phyloP scores from a whole-genome alignment of 2,329 filamentous ascomycete species.

The Eutypella sp. region DNA sequence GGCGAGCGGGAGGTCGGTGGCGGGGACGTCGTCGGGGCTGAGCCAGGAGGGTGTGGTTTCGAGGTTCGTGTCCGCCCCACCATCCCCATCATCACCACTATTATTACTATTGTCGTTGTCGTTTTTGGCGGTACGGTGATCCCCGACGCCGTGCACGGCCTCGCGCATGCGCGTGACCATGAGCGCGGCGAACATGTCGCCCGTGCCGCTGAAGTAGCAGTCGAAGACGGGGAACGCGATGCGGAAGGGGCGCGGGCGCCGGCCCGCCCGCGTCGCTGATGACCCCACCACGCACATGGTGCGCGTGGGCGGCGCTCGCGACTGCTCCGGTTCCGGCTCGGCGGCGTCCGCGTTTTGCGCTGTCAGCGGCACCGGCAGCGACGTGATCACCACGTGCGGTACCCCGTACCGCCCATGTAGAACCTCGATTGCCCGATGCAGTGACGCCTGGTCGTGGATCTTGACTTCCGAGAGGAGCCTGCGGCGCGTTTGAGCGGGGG shows the following conservation, averaged over 20 bases:
- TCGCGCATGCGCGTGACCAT: constrained; percentile 84
- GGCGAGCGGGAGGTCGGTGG: constrained; percentile 74
- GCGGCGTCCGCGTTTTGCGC: constrained; percentile 44
- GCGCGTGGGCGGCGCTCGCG: constrained; percentile 25
- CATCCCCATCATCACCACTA: too few species aligned
- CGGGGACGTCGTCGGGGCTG: constrained; percentile 64
- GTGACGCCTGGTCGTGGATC: constrained; percentile 68
- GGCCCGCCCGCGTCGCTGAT: constrained; percentile 55
- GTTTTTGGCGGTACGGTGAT: constrained; percentile 13
- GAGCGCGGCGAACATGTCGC: constrained; percentile 96
- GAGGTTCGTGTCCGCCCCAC: constrained; percentile 43
- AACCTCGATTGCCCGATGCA: constrained; percentile 68
- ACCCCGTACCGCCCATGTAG: constrained; percentile 73
- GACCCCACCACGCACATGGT: constrained; percentile 65
- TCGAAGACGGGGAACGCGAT: constrained; percentile 83
- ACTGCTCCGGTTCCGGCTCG: constrained; percentile 36
- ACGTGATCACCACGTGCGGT: constrained; percentile 91
- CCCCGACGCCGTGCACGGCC: constrained; percentile 65
- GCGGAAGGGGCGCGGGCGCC: constrained; percentile 76
- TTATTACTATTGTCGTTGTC: constrained; percentile 1
- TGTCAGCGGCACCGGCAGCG: constrained; percentile 64
- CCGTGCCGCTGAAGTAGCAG: constrained; percentile 93
- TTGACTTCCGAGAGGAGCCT: constrained; percentile 81
- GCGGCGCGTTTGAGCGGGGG: too few species aligned
- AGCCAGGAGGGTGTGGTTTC: constrained; percentile 62